Evolutionary conservation across 257 asterid species (phyloP), one percentile per base, ranked within the genome.

Genomic region (Nicotiana knightiana): DNA sequence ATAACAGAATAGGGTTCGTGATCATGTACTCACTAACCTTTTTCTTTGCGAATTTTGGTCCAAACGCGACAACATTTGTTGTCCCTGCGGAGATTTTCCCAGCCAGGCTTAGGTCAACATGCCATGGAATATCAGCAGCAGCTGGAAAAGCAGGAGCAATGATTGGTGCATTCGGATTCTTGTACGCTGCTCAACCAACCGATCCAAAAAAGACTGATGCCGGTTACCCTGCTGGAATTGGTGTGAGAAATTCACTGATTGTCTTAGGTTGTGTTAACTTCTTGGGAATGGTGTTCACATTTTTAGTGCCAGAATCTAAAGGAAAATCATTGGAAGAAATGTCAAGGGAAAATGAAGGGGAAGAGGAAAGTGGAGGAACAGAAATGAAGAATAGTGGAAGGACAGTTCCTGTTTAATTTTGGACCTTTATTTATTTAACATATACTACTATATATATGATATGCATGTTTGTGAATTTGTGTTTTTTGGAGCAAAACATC

Each of bases 101-200:
- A 0, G 90, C 92, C 0, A 76, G 90, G 82, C 81, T 87, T 39
- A 82, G 89, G 75, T 87, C 92, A 4, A 89, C 89, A 2, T 89
- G 90, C 81, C 90, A 87, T 33, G 90, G 92, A 35, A 87, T 89
- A 67, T 87, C 91, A 1, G 87, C 89, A 3, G 91, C 91, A 16
- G 85, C 87, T 0, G 91, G 90, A 4, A 89, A 89, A 21, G 86
- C 89, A 2, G 91, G 89, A 6, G 91, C 90, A 0, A 89, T 89
- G 3, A 80, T 89, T 0, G 91, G 91, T 1, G 86, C 91, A 5
- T 84, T 67, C 30, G 90, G 90, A 5, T 89, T 89, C 82, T 57
- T 87, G 54, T 89, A 87, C 15, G 87, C 89, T 5, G 81, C 91
- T 10, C 90, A 84, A 57, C 15, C 78, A 3, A 64, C 32, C 2